Evolutionary conservation across 768 basidiomycete genomes (phyloP).

Genomic region (Tylopilus cervinicoccineus): DNA sequence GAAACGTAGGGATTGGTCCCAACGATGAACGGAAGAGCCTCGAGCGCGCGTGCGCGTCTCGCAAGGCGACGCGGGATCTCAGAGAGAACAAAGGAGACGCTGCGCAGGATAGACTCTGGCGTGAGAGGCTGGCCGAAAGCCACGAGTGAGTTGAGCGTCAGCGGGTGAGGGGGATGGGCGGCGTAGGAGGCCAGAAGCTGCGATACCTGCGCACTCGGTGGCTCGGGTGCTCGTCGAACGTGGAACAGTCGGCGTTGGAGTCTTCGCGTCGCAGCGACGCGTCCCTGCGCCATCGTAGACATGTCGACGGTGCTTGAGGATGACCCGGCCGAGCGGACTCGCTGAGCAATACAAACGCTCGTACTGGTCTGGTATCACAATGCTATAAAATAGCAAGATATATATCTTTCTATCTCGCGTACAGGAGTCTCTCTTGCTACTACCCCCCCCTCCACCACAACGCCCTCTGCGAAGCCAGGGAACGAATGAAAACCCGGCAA

Average conservation of each 20-base stretch:
- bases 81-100: constrained; percentile 67
- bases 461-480: neutral
- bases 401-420: constrained; percentile 22
- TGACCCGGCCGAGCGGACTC: neutral
- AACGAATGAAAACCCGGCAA: neutral
- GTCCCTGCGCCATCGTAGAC: constrained; percentile 4
- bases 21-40: constrained; percentile 80
- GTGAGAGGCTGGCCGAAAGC: constrained; percentile 75
- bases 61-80: constrained; percentile 79
- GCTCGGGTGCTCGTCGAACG: constrained; percentile 42
- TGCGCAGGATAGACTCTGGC: constrained; percentile 63
- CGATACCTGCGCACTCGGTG: constrained; percentile 49
- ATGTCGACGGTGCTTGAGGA: neutral
- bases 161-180: constrained; percentile 57
- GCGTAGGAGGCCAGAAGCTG: constrained; percentile 61
- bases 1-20: constrained; percentile 87
- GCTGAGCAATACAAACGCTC: neutral
- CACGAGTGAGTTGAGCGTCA: constrained; percentile 69
- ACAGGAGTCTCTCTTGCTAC: constrained; percentile 16
- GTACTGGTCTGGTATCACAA: constrained; percentile 1
- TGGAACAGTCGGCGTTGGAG: constrained; percentile 20
- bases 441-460: neutral
- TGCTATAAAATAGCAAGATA: constrained; percentile 22
- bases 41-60: constrained; percentile 67
- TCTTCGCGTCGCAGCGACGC: neutral